These are phyloP conservation scores for Gossypium aridum DNA, from an alignment of 441 rosid species.

Conservation along the genomic window DNA sequence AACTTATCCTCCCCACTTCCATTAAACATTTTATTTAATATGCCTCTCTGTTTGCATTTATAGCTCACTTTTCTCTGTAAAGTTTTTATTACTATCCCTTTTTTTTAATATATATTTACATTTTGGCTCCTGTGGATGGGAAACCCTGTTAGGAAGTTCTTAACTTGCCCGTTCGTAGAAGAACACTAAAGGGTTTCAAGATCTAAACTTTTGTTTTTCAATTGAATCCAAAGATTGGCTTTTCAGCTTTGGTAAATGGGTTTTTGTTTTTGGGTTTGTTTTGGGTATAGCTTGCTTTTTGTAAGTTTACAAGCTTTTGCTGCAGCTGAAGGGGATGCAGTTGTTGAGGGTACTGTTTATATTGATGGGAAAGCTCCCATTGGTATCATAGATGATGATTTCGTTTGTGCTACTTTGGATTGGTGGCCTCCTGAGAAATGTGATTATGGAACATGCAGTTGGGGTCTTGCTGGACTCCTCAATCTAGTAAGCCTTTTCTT, in stretches of 20 bases:
- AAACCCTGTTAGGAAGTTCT: not conserved
- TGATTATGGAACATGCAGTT: conserved; percentile 87
- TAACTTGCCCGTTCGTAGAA: conserved; percentile 14
- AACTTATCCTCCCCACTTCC: not conserved
- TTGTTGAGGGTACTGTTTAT: conserved; percentile 39
- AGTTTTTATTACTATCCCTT: not conserved
- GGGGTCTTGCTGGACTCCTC: conserved; percentile 85
- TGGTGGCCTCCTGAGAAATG: conserved; percentile 99
- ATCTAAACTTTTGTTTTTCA: conserved; percentile 18
- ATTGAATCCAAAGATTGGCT: conserved; percentile 31
- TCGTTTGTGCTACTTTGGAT: conserved; percentile 86
- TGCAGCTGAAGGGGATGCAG: conserved; percentile 10
- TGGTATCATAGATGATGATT: conserved; percentile 75
- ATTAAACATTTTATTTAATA: not conserved
- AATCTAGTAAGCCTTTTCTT: conserved; percentile 47
- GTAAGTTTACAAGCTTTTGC: conserved; percentile 23
- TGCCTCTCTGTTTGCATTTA: conserved; percentile 1
- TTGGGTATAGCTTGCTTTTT: conserved; percentile 14
- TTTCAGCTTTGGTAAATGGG: conserved; percentile 28
- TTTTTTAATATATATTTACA: not conserved
- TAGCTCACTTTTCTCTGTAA: not conserved
- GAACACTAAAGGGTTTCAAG: conserved; percentile 7
- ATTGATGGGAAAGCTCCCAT: conserved; percentile 53
- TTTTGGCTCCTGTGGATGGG: conserved; percentile 5
- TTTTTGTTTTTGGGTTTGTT: conserved; percentile 25